These are phyloP conservation scores for Clausena lansium DNA, from an alignment of 345 rosid species.

Conservation along the genomic window DNA sequence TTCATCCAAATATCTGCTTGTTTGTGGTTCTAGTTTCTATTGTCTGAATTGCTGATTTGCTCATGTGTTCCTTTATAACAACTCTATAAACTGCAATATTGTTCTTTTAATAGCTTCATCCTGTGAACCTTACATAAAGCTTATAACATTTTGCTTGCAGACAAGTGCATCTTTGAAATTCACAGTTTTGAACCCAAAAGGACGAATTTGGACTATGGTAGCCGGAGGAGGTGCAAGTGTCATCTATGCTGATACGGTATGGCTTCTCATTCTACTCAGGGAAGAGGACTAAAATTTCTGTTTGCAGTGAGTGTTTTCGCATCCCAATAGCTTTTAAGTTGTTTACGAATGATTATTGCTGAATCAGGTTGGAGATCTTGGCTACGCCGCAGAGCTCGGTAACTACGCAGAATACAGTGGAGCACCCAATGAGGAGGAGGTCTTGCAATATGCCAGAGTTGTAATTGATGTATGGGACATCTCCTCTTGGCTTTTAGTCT, in stretches of 20 bases:
- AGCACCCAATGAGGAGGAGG: conserved; percentile 97
- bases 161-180: conserved; percentile 96
- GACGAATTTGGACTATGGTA: conserved; percentile 94
- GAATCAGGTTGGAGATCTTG: conserved; percentile 90
- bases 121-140: not conserved
- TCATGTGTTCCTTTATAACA: not conserved
- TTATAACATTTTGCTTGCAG: conserved; percentile 39
- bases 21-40: not conserved
- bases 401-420: conserved; percentile 98
- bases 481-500: not conserved
- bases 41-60: not conserved
- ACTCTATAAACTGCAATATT: not conserved
- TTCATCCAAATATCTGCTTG: not conserved
- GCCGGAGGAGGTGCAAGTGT: conserved; percentile 99
- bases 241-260: conserved; percentile 88
- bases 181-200: conserved; percentile 91
- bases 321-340: conserved; percentile 4
- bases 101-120: conserved; percentile 5
- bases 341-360: conserved; percentile 5
- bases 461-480: conserved; percentile 72
- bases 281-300: conserved; percentile 4
- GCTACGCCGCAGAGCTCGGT: conserved; percentile 85
- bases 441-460: conserved; percentile 97
- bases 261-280: conserved; percentile 24
- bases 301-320: not conserved